A percentile compares a stretch with the other conserved stretches of the same genome.
Evolutionary conservation across 2,329 filamentous ascomycete genomes (phyloP).

Genomic region (Cytospora paraplurivora): DNA sequence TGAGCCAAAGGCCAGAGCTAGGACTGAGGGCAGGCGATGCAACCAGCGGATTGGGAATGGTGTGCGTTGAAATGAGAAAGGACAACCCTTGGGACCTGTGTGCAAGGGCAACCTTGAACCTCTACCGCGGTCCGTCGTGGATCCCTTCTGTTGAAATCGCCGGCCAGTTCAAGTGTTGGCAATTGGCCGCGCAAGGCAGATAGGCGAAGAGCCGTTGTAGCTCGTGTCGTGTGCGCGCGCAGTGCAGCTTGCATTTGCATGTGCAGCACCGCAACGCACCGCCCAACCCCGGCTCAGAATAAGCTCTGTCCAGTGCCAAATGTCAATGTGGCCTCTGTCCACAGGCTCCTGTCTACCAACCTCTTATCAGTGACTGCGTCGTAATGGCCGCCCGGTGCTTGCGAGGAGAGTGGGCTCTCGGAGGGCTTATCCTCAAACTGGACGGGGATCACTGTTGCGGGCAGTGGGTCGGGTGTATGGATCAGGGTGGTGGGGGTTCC

Average conservation of each 20-base stretch:
- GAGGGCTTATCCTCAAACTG: not conserved
- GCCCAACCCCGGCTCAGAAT: not conserved
- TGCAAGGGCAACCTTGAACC: slow-evolving; percentile 11
- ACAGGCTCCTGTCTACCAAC: not conserved
- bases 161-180: slow-evolving; percentile 1
- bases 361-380: not conserved
- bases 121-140: slow-evolving; percentile 13
- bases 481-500: slow-evolving; percentile 1
- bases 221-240: slow-evolving; percentile 4
- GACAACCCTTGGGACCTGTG: slow-evolving; percentile 10
- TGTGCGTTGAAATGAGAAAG: slow-evolving; percentile 19
- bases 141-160: not conserved
- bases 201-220: not conserved
- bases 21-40: slow-evolving; percentile 10
- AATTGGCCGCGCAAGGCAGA: not conserved
- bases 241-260: slow-evolving; percentile 2
- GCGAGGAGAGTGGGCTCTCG: not conserved
- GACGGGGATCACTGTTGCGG: slow-evolving; percentile 3
- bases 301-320: not conserved
- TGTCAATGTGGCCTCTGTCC: not conserved
- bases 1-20: slow-evolving; percentile 15
- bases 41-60: slow-evolving; percentile 16
- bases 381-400: not conserved
- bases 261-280: not conserved
- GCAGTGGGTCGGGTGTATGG: slow-evolving; percentile 2